Base-by-base conservation (phyloP, 2,329 filamentous ascomycete species). In the Calonectria pseudoturangicola region DNA sequence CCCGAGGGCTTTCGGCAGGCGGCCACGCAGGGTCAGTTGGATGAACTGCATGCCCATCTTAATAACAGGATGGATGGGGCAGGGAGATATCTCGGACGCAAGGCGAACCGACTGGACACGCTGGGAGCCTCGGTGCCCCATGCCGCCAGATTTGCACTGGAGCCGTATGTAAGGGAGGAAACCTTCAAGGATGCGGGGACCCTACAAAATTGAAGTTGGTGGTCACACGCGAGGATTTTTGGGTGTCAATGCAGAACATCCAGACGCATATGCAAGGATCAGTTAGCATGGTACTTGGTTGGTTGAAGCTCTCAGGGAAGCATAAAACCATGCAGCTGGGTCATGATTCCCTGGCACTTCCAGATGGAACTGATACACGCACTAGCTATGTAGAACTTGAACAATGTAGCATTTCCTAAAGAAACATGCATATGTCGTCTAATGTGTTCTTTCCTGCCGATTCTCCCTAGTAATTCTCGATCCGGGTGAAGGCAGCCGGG, bases 21-120 rank as follows among this genome's bases (percentile, higher is more conserved):
- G 18, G 74, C 87, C 41, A 77, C 81, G 28, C 80, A 82, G 45
- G 85, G 85, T 48, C 79, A 83, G 43, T 80, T 89, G 33, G 83
- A 85, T 39, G 86, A 88, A 39, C 85, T 86, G 56, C 84, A 86
- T 70, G 82, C 85, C 4, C 87, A 87, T 64, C 84, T 92, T 21
- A 92, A 92, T 77, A 90, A 88, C 68, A 85, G 89, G 9, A 86
- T 86, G 79, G 86, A 84, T n/a, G 85, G 85, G 6, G 74, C 74
- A 4, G 83, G 83, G 16, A 76, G 79, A 21, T 86, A 86, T 77
- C 82, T 86, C n/a, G 88, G 87, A 0, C 82, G 83, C 66, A 84
- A 82, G 75, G 65, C 74, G 25, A 87, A 83, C 70, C 81, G 88
- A 39, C 75, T 83, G 28, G 86, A 87, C 13, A 87, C 86, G 1